Base-by-base conservation (phyloP, 257 asterid genomes). In the Verbascum thapsus region DNA sequence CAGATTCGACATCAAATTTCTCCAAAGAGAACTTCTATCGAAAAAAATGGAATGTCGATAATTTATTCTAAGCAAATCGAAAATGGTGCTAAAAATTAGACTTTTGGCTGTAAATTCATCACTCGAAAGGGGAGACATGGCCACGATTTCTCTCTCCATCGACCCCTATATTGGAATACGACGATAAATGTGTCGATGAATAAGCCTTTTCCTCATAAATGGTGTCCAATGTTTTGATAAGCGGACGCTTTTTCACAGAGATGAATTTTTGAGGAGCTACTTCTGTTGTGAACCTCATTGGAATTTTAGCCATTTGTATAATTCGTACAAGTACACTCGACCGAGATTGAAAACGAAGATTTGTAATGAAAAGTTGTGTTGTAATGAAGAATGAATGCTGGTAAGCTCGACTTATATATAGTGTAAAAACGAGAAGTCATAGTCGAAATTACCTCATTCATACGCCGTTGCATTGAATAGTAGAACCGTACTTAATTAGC, bases 121-220 rank as follows among this genome's bases (percentile, higher is more conserved):
- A 64, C 10, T 69, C 67, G 19, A 63, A 56, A 11, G 66, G 73
- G 19, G 62, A 71, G 67, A 8, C 64, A 18, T 26, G 69, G 35
- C 10, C 64, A 40, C 19, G 69, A 45, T 49, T 47, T 68, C 64
- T 60, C 44, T 72, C 73, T 6, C 10, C 48, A 35, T 64, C 67
- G 6, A 58, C 32, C 10, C 45, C 39, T 48, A 26, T 50, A 48
- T 18, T 40, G 3, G 8, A 26, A 26, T 26, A 22, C 3, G 66
- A 45, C 3, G 80, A 50, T 5, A 77, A 72, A 50, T 61, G 18
- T 17, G 68, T 8, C 1, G 82, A 70, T 43, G 72, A 64, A 44
- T 71, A 82, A 44, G 78, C 77, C 73, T 80, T 85, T 47, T 85
- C 89, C 56, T 82, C 94, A 26, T 78, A 59, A 56, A 85, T 74